phyloP scores from a whole-genome alignment of 768 basidiomycete genomes.

The Calocybe indica region DNA sequence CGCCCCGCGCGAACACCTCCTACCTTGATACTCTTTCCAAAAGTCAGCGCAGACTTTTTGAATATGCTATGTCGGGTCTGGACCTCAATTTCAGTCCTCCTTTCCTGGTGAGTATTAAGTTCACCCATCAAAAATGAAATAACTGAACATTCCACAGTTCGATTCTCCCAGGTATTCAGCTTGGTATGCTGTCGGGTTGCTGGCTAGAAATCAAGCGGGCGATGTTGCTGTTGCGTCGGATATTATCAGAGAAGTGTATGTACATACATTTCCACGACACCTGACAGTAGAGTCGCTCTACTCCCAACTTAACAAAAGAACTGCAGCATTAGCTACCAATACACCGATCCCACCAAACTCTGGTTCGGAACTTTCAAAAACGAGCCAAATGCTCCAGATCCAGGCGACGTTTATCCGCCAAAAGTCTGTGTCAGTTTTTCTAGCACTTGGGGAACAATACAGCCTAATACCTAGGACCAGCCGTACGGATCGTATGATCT shows the following conservation, averaged over 20 bases:
- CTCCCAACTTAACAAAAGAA: too few relatives aligned
- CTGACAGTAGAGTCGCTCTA: too few relatives aligned
- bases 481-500: conserved; percentile 20
- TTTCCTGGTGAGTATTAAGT: conserved; percentile 14
- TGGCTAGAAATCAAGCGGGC: conserved; percentile 18
- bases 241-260: conserved; percentile 18
- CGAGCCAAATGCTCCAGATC: conserved; percentile 9
- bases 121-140: neutral
- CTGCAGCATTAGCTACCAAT: conserved; percentile 10
- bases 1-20: neutral
- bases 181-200: conserved; percentile 22
- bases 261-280: neutral
- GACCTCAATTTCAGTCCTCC: conserved; percentile 19
- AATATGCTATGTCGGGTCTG: conserved; percentile 17
- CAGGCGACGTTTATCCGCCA: conserved; percentile 10
- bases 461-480: conserved; percentile 2
- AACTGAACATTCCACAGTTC: conserved; percentile 11
- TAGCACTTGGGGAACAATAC: neutral
- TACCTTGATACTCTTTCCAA: conserved; percentile 14
- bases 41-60: conserved; percentile 16
- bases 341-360: conserved; percentile 17
- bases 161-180: conserved; percentile 22
- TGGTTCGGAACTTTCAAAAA: conserved; percentile 23
- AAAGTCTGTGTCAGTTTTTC: conserved; percentile 1
- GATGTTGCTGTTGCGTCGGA: conserved; percentile 15